Evolutionary conservation across 805 yeast genomes (phyloP).

Genomic region (Priceomyces fermenticarens): DNA sequence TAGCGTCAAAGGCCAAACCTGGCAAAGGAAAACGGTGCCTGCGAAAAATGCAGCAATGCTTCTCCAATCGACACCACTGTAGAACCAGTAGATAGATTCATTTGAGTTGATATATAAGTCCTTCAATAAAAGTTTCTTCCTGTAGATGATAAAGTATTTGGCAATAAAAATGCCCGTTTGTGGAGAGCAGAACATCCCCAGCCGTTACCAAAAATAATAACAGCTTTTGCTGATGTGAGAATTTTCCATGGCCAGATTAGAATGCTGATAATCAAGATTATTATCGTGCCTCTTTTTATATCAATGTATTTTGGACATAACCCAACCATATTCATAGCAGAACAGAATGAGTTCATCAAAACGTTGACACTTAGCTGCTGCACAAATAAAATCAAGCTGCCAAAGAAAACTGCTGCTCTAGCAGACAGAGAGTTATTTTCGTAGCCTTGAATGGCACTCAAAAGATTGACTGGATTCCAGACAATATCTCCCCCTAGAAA

Average conservation of each 20-base stretch:
- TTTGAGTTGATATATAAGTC: slow-evolving; percentile 9
- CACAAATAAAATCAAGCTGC: slow-evolving; percentile 64
- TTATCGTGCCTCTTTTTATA: slow-evolving; percentile 77
- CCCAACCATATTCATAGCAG: slow-evolving; percentile 72
- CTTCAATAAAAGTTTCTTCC: slow-evolving; percentile 13
- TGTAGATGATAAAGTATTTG: slow-evolving; percentile 48
- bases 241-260: slow-evolving; percentile 84
- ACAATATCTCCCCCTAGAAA: slow-evolving; percentile 11
- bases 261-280: slow-evolving; percentile 70
- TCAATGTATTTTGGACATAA: slow-evolving; percentile 59
- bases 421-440: slow-evolving; percentile 53
- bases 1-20: slow-evolving; percentile 15
- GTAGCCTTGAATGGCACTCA: slow-evolving; percentile 4
- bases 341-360: slow-evolving; percentile 67
- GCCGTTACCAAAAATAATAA: slow-evolving; percentile 77
- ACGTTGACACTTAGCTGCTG: slow-evolving; percentile 80
- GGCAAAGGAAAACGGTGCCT: slow-evolving; percentile 19
- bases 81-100: slow-evolving; percentile 13
- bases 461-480: slow-evolving; percentile 12
- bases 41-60: slow-evolving; percentile 13
- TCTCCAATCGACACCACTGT: slow-evolving; percentile 23
- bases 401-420: slow-evolving; percentile 77
- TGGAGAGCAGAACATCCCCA: slow-evolving; percentile 81
- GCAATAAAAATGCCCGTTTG: slow-evolving; percentile 74
- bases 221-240: slow-evolving; percentile 63